Evolutionary conservation across 345 rosid genomes (phyloP).

Genomic region (Populus davidiana): DNA sequence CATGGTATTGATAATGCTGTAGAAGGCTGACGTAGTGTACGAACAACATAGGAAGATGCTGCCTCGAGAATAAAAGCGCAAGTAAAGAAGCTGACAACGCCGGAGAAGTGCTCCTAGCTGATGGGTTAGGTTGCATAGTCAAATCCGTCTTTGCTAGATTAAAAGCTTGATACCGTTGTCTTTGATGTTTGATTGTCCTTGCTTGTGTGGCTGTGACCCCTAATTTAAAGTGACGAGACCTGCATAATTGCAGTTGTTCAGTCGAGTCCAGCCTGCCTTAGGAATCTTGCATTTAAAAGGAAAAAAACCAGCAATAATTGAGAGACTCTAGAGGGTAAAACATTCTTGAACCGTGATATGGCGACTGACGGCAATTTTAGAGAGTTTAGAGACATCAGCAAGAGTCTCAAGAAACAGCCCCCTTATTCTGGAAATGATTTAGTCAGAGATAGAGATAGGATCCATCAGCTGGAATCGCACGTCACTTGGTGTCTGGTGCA

Average conservation of each 20-base stretch:
- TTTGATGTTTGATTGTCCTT: background rate
- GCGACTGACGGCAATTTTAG: too few relatives aligned
- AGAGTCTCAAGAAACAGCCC: too few relatives aligned
- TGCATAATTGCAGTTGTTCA: background rate
- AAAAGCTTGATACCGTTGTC: background rate
- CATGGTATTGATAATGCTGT: too few relatives aligned
- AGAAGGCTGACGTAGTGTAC: too few relatives aligned
- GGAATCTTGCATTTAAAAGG: background rate
- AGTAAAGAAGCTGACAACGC: too few relatives aligned
- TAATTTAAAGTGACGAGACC: background rate
- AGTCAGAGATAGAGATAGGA: too few relatives aligned
- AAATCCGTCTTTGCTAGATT: background rate
- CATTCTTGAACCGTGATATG: background rate
- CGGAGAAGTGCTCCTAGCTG: background rate
- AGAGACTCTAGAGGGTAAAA: background rate
- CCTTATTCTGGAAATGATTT: too few relatives aligned
- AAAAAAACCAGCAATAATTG: background rate
- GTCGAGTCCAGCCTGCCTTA: background rate
- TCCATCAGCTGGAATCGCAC: too few relatives aligned
- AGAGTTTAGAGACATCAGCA: too few relatives aligned
- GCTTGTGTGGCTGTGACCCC: background rate
- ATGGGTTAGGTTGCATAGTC: background rate
- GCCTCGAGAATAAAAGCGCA: too few relatives aligned
- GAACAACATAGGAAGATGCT: too few relatives aligned
- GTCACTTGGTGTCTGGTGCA: too few relatives aligned